Base-by-base conservation (phyloP, 2,329 filamentous ascomycete species). In the Fusarium multiceps region DNA sequence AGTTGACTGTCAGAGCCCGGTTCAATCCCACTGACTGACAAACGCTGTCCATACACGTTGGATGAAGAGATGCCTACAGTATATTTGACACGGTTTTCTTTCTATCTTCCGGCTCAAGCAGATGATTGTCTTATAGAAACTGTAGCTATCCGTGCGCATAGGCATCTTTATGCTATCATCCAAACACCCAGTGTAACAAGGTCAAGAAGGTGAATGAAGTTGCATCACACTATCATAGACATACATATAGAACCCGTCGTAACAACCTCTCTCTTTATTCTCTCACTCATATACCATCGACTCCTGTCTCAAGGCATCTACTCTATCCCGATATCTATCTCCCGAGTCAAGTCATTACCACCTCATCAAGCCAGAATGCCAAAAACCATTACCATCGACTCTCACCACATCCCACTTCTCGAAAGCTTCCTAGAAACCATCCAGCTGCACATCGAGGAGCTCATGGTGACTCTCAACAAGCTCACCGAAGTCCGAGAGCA, bases 401-500 rank as follows among this genome's bases (percentile, higher is more conserved):
- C 28, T 6, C 11, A 40, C 12, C 49, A 63, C 7, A 16, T 63
- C 4, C 42, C 51, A 11, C 51, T 67, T 13, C 28, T 67, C 5
- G 34, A 51, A 40, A 45, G 30, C 32, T 49, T 67, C 7, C 30
- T 67, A 20, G 16, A 14, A 3, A 18, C 13, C 2, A 30, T 67
- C 9, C 34, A 59, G 18, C 13, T 10, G 13, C 57, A 41, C 20
- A 45, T 55, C 7, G 43, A 67, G 2, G 49, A 63, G 4, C 41
- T 68, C 5, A 27, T 55, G 21, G n/a, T 55, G 16, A 48, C 41
- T 2, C 53, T 67, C 28, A 47, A 45, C 11, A 55, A 50, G 11
- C 45, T 67, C 7, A 40, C 23, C 11, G 63, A 68, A 34, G 12
- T 68, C 27, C 46, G 41, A 13, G 28, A 43, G 6, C 28, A 41